phyloP scores from a whole-genome alignment of 2,329 filamentous ascomycete species.

The Chrysosphaeria jannelii region DNA sequence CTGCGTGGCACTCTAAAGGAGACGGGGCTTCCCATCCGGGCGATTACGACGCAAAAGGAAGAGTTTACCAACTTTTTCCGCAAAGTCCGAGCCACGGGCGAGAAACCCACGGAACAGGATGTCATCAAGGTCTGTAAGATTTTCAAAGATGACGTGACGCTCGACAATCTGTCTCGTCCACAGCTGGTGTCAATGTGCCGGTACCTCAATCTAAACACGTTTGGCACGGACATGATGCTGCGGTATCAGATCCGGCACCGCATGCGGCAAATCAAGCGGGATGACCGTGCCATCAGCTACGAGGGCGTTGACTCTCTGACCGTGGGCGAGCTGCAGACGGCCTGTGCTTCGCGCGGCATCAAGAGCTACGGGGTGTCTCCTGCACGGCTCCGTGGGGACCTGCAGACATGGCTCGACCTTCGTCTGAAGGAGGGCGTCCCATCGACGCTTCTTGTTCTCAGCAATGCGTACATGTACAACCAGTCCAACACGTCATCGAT shows the following conservation, averaged over 20 bases:
- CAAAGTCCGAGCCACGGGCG: constrained; percentile 75
- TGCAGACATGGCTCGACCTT: constrained; percentile 82
- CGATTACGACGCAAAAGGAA: constrained; percentile 60
- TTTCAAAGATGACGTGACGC: constrained; percentile 88
- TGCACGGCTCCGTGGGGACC: constrained; percentile 58
- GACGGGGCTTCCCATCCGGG: constrained; percentile 69
- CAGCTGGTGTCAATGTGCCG: constrained; percentile 94
- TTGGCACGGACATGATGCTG: constrained; percentile 92
- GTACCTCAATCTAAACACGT: constrained; percentile 93
- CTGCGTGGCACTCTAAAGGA: constrained; percentile 69
- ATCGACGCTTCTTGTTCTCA: constrained; percentile 77
- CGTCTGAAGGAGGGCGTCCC: constrained; percentile 85
- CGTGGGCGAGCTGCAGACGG: constrained; percentile 76
- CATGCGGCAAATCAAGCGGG: constrained; percentile 97
- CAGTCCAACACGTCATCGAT: constrained; percentile 14
- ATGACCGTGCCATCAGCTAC: constrained; percentile 78
- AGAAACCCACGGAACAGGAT: constrained; percentile 62
- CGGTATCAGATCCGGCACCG: constrained; percentile 90
- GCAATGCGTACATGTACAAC: constrained; percentile 92
- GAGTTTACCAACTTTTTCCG: constrained; percentile 95
- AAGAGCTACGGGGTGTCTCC: constrained; percentile 81
- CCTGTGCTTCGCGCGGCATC: constrained; percentile 73
- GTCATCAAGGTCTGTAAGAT: constrained; percentile 98
- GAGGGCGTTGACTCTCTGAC: constrained; percentile 83
- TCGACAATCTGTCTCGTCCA: constrained; percentile 87